phyloP scores from a whole-genome alignment of 2,329 filamentous ascomycete genomes.

The Sporothrix brasiliensis region DNA sequence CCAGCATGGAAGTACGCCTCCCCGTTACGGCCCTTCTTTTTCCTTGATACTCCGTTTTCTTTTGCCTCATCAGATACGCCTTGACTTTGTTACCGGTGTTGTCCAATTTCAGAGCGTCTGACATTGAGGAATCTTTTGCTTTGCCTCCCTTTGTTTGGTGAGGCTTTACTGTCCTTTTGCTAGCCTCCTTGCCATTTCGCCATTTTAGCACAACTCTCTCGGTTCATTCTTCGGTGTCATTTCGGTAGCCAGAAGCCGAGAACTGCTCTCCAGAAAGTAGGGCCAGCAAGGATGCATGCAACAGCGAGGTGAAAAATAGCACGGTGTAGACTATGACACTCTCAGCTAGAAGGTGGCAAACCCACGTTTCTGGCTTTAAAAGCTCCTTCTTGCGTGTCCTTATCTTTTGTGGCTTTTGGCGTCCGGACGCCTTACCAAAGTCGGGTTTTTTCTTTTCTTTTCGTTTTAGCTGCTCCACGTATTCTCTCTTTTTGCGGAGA shows the following conservation, averaged over 20 bases:
- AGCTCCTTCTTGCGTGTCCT: no score
- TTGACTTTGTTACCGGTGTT: not conserved
- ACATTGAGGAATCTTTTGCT: not conserved
- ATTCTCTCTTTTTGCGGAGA: constrained; percentile 10
- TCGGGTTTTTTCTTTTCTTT: not conserved
- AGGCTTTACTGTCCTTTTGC: not conserved
- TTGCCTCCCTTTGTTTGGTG: constrained; percentile 1
- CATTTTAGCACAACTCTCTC: not conserved
- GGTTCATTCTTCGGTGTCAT: constrained; percentile 29
- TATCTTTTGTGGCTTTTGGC: not conserved
- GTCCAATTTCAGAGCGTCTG: no score
- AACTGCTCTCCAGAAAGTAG: not conserved
- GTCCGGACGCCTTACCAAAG: not conserved
- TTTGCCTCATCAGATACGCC: not conserved
- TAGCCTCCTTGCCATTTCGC: not conserved
- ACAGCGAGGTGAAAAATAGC: not conserved
- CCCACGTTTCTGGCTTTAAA: not conserved
- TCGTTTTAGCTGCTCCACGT: not conserved
- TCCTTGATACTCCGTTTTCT: not conserved
- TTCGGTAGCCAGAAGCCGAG: constrained; percentile 28
- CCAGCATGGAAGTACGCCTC: not conserved
- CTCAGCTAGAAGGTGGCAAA: constrained; percentile 10
- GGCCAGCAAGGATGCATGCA: not conserved
- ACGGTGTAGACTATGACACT: constrained; percentile 13
- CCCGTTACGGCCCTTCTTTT: not conserved